Percentiles rank a stretch among this genome's conserved stretches.
Evolutionary conservation across 2,329 filamentous ascomycete species (phyloP).

Genomic region (Monilinia laxa): DNA sequence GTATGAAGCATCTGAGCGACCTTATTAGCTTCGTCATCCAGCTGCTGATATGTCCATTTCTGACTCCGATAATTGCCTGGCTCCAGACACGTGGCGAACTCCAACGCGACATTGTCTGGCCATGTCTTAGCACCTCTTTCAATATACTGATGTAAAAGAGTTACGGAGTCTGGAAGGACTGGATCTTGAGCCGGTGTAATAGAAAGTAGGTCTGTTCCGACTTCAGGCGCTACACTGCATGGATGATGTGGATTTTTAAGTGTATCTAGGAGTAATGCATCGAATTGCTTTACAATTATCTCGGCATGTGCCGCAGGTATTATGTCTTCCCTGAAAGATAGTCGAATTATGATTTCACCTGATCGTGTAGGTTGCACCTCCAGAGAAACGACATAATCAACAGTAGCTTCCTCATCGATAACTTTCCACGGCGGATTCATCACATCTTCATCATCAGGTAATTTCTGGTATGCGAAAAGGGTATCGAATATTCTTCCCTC

Average conservation of each 20-base stretch:
- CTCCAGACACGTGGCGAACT: conserved; percentile 66
- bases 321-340: conserved; percentile 64
- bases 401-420: conserved; percentile 63
- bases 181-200: conserved; percentile 61
- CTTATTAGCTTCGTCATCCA: conserved; percentile 69
- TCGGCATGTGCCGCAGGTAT: conserved; percentile 67
- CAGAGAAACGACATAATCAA: conserved; percentile 78
- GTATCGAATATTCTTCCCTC: conserved; percentile 76
- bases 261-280: conserved; percentile 61
- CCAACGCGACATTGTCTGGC: conserved; percentile 66
- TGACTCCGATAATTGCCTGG: conserved; percentile 47
- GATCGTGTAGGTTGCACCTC: conserved; percentile 63
- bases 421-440: conserved; percentile 54
- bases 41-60: conserved; percentile 71
- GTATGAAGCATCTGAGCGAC: conserved; percentile 64
- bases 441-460: conserved; percentile 33
- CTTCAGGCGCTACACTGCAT: conserved; percentile 31
- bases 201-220: conserved; percentile 54
- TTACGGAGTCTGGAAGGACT: conserved; percentile 54
- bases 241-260: conserved; percentile 49
- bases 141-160: conserved; percentile 75
- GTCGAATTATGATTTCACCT: conserved; percentile 56
- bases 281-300: conserved; percentile 69
- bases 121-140: conserved; percentile 57
- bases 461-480: conserved; percentile 78